Evolutionary conservation across 164 flowering plant genomes (phyloP).

Genomic region (Cinnamomum micranthum): DNA sequence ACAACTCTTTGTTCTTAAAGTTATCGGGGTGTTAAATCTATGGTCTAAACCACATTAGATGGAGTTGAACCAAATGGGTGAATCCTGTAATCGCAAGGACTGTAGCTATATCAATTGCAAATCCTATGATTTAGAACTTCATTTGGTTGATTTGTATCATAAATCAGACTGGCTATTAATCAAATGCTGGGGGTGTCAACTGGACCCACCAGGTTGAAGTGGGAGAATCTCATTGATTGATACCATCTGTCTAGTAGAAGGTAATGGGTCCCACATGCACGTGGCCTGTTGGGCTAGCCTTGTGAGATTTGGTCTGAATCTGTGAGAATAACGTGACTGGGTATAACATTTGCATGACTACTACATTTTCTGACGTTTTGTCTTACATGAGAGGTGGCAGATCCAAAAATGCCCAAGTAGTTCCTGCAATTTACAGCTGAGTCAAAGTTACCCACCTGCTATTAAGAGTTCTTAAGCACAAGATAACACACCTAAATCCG

Average conservation of each 20-base stretch:
- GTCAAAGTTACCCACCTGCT: too few relatives aligned
- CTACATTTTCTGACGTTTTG: not conserved
- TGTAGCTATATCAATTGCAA: not conserved
- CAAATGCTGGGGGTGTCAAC: not conserved
- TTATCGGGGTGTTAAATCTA: too few relatives aligned
- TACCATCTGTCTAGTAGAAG: not conserved
- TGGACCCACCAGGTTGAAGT: not conserved
- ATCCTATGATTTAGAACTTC: not conserved
- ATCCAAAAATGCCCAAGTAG: not conserved
- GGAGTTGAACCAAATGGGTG: too few relatives aligned
- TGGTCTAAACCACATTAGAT: too few relatives aligned
- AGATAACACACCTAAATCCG: not conserved
- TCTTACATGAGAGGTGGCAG: not conserved
- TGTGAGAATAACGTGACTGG: slow-evolving; percentile 11
- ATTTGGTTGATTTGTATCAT: not conserved
- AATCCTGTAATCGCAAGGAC: too few relatives aligned
- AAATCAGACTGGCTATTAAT: not conserved
- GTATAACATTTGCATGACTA: not conserved
- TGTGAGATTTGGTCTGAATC: slow-evolving; percentile 14
- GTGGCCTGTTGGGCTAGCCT: slow-evolving; percentile 20
- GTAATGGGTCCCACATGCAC: slow-evolving; percentile 16
- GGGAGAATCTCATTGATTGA: slow-evolving; percentile 3
- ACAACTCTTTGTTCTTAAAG: too few relatives aligned
- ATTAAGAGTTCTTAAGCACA: not conserved
- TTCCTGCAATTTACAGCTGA: not conserved